Conservation (phyloP, 176 grass and related monocot genomes). For the Tillandsia leiboldiana region DNA sequence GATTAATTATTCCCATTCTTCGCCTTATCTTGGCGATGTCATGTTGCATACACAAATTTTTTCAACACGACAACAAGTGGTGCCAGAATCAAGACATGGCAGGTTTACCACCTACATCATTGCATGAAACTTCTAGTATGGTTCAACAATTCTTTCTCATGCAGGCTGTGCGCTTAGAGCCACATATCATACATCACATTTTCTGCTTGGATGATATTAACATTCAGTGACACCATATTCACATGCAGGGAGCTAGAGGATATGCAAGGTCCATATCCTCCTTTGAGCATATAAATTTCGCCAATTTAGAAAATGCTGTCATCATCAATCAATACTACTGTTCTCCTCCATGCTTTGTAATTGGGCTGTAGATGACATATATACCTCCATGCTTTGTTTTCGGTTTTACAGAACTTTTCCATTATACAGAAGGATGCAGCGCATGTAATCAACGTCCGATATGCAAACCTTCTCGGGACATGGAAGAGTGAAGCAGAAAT, state of each 20-base stretch:
- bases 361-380: no score
- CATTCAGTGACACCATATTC: background rate
- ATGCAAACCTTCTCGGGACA: slow-evolving; percentile 39
- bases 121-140: background rate
- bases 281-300: slow-evolving; percentile 41
- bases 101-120: slow-evolving; percentile 23
- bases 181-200: background rate
- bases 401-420: background rate
- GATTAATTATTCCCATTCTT: no score
- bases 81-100: slow-evolving; percentile 66
- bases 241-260: slow-evolving; percentile 46
- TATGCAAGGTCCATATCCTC: slow-evolving; percentile 26
- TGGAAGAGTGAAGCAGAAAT: slow-evolving; percentile 22
- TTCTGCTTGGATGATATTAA: background rate
- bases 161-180: no score
- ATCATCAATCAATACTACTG: slow-evolving; percentile 58
- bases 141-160: no score
- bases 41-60: background rate
- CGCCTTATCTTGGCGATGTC: no score
- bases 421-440: slow-evolving; percentile 32
- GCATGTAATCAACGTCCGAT: slow-evolving; percentile 33
- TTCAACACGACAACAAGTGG: slow-evolving; percentile 28
- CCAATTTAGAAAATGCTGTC: slow-evolving; percentile 34
- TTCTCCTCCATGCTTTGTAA: background rate
- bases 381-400: no score